Conservation (phyloP, 306 rosid genomes). For the Spatholobus suberectus region DNA sequence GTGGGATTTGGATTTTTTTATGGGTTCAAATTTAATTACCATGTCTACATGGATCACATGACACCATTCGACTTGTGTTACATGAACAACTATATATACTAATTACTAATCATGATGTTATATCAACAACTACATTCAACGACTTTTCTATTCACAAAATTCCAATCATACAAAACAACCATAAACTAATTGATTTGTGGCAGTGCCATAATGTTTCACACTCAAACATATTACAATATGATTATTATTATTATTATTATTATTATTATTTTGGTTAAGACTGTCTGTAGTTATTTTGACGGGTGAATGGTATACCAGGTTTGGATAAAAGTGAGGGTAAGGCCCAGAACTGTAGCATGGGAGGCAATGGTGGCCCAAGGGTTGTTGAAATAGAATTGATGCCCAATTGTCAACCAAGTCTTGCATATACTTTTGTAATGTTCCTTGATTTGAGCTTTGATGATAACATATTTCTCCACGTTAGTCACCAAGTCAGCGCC, state of each 20-base stretch:
- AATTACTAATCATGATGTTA: no score
- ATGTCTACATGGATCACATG: no score
- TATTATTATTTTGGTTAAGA: neutral
- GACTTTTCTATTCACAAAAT: neutral
- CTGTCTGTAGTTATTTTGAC: neutral
- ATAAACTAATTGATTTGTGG: neutral
- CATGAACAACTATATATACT: no score
- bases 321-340: conserved; percentile 18
- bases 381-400: conserved; percentile 34
- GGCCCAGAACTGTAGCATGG: neutral
- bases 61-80: no score
- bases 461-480: neutral
- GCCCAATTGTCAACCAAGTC: conserved; percentile 40
- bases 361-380: conserved; percentile 45
- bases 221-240: neutral
- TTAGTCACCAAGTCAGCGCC: conserved; percentile 30
- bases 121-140: neutral
- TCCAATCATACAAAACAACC: neutral
- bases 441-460: neutral
- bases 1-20: no score
- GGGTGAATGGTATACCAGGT: neutral
- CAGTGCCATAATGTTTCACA: neutral
- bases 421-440: neutral
- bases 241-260: no score
- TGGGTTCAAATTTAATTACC: no score